Evolutionary conservation across 2,329 filamentous ascomycete genomes (phyloP), one percentile per base, ranked within the genome.

Genomic region (Hirsutella rhossiliensis): DNA sequence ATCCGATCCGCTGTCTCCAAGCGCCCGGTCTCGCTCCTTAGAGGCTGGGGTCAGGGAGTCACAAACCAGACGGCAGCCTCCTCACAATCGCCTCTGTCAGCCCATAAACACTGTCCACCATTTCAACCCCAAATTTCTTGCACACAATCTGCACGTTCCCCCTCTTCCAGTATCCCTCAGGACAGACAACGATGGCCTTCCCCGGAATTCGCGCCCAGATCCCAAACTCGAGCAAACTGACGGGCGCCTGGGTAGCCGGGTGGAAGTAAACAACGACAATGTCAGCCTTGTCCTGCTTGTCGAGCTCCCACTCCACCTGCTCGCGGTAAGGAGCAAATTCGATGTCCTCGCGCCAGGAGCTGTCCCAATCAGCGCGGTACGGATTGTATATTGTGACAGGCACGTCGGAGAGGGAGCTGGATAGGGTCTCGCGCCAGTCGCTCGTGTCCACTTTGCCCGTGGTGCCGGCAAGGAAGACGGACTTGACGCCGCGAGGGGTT

Each of bases 241-340:
- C 66, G 1, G 75, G 73, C 8, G 76, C 75, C 40, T 65, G 61
- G 0, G 73, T 77, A 3, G 49, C 59, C 1, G 66, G 62, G 39
- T 75, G 68, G 45, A 82, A 76, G 55, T 73, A 78, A 43, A 82
- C 63, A 20, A 73, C 71, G 7, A 82, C 61, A 5, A 82, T 52
- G 50, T 72, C 66, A 0, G 74, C 73, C 1, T 49, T 47, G 13
- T 75, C 69, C 49, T 77, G 71, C 57, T 67, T 75, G 15, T 70
- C 63, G 2, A 82, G 63, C 61, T 84, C 80, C 78, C 80, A 83
- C 28, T 67, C 58, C 0, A 77, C 67, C 55, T 84, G 80, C 34
- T 69, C 58, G 9, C 57, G 57, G 58, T 75, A 82, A 0, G 61
- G 65, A 3, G 50, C 48, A 45, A 69, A 69, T 0, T 60, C 56